phyloP scores from a whole-genome alignment of 2,329 filamentous ascomycete species.

The Colletotrichum horii region DNA sequence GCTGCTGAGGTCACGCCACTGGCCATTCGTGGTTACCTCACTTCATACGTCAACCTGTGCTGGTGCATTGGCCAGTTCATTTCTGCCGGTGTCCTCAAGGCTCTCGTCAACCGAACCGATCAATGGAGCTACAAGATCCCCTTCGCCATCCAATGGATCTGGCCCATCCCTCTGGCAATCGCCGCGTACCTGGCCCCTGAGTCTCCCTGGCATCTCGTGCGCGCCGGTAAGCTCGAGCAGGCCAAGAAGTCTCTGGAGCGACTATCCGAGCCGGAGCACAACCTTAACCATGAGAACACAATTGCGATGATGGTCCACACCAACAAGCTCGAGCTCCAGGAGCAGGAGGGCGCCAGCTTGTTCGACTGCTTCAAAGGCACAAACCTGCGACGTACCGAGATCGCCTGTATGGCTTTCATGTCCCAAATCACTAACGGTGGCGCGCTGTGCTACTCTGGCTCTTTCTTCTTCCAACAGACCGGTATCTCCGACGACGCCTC shows the following conservation, averaged over 20 bases:
- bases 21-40: constrained; percentile 46
- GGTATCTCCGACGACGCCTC: constrained; percentile 41
- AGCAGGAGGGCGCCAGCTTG: constrained; percentile 43
- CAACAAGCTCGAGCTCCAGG: constrained; percentile 49
- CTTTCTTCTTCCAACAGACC: constrained; percentile 53
- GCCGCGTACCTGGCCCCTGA: constrained; percentile 38
- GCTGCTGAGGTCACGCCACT: constrained; percentile 48
- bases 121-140: constrained; percentile 45
- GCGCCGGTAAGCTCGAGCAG: constrained; percentile 33
- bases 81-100: constrained; percentile 43
- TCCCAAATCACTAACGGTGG: constrained; percentile 47
- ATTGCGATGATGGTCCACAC: constrained; percentile 49
- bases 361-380: constrained; percentile 53
- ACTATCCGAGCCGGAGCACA: constrained; percentile 32
- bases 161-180: constrained; percentile 38
- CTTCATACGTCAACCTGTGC: constrained; percentile 49
- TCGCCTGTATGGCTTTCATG: constrained; percentile 45
- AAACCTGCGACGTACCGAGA: constrained; percentile 51
- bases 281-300: constrained; percentile 40
- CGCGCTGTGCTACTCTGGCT: constrained; percentile 44
- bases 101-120: constrained; percentile 36
- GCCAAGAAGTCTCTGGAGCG: constrained; percentile 36
- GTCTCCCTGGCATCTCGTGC: constrained; percentile 42
- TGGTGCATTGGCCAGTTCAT: constrained; percentile 49
- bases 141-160: constrained; percentile 46